Conservation (phyloP, 169 alveolate species). For the Plasmodium gaboni region DNA sequence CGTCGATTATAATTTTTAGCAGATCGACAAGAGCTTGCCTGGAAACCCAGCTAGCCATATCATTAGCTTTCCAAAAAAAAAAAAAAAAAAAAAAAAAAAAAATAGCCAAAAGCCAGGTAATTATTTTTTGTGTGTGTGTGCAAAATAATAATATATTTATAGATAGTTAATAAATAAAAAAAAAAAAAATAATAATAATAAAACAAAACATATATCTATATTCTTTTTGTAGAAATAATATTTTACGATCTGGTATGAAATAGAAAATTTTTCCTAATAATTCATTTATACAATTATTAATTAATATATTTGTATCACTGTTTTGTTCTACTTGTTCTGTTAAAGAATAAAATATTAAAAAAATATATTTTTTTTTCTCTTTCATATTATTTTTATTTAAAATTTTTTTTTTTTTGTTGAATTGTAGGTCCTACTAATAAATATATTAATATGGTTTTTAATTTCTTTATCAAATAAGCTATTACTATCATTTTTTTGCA, state of each 20-base stretch:
- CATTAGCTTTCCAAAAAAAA: conserved; percentile 38
- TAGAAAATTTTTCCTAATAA: conserved; percentile 35
- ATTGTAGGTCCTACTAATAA: conserved; percentile 41
- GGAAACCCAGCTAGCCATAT: conserved; percentile 69
- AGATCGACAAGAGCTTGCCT: conserved; percentile 66
- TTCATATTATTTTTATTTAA: conserved; percentile 2
- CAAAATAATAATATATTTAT: too few species aligned
- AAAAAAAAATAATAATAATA: not conserved
- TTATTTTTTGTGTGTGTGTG: too few species aligned
- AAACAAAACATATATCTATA: conserved; percentile 16
- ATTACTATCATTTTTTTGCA: conserved; percentile 12
- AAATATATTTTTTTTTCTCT: not conserved
- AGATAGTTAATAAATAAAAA: not conserved
- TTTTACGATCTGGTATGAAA: conserved; percentile 49
- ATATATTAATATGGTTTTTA: conserved; percentile 16
- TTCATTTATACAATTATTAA: conserved; percentile 30
- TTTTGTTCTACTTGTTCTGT: conserved; percentile 56
- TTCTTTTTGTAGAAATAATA: not conserved
- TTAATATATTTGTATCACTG: conserved; percentile 13
- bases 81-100: not conserved
- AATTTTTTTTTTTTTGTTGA: not conserved
- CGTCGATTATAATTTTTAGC: conserved; percentile 30
- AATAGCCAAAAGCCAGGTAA: not conserved
- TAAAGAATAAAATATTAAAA: not conserved
- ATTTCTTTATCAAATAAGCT: conserved; percentile 45